Evolutionary conservation across 2,329 filamentous ascomycete genomes (phyloP).

Genomic region (Trichoderma atroviride): DNA sequence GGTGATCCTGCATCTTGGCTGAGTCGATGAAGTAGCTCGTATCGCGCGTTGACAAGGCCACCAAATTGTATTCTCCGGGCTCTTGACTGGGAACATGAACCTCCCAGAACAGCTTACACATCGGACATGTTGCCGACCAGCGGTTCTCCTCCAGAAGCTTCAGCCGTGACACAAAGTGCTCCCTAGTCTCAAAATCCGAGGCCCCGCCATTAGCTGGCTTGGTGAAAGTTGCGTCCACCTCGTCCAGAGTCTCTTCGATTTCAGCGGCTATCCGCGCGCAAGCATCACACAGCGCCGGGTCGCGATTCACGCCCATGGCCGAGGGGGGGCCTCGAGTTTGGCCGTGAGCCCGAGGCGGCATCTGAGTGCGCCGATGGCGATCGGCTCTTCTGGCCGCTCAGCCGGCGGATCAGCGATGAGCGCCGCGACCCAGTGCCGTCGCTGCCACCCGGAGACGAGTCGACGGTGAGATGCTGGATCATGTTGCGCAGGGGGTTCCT

Average conservation of each 20-base stretch:
- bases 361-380: constrained; percentile 43
- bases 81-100: constrained; percentile 40
- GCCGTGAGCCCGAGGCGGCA: constrained; percentile 28
- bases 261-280: constrained; percentile 41
- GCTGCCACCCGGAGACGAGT: constrained; percentile 33
- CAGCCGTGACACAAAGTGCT: constrained; percentile 36
- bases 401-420: constrained; percentile 40
- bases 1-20: constrained; percentile 38
- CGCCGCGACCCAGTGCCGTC: constrained; percentile 37
- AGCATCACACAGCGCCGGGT: constrained; percentile 38
- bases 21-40: constrained; percentile 41
- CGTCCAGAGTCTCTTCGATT: constrained; percentile 39
- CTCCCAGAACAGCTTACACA: constrained; percentile 41
- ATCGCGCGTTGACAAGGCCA: constrained; percentile 41
- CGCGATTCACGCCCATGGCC: constrained; percentile 31
- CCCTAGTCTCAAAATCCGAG: constrained; percentile 39
- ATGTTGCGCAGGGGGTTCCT: constrained; percentile 43
- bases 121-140: constrained; percentile 40
- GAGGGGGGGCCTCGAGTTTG: constrained; percentile 30
- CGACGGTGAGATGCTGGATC: constrained; percentile 45
- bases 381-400: constrained; percentile 43
- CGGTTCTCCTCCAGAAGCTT: constrained; percentile 39
- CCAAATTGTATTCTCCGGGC: constrained; percentile 37
- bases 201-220: constrained; percentile 36
- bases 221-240: constrained; percentile 38